A percentile compares a stretch with the other conserved stretches of the same genome.
Conservation (phyloP, 2,329 filamentous ascomycete species). For the Cyphellophora europaea region DNA sequence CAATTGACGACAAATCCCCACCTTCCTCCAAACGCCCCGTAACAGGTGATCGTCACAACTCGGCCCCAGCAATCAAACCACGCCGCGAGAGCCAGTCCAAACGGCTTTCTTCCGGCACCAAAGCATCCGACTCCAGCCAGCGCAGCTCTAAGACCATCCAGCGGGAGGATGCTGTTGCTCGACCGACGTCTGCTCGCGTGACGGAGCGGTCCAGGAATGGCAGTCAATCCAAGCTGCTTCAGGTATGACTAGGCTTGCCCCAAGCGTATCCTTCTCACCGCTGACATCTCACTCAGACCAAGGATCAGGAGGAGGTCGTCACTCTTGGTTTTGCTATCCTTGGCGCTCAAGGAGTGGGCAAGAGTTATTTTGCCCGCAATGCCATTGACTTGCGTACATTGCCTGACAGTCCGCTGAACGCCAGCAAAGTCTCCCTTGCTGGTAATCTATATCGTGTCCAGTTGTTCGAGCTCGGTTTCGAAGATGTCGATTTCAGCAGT, state of each 20-base stretch:
- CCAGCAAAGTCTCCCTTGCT: slow-evolving; percentile 46
- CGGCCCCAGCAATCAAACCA: slow-evolving; percentile 13
- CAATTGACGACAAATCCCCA: slow-evolving; percentile 12
- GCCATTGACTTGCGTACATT: slow-evolving; percentile 44
- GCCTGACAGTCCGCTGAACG: slow-evolving; percentile 25
- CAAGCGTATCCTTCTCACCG: slow-evolving; percentile 2
- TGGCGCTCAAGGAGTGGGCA: slow-evolving; percentile 45
- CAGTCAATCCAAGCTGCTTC: too few relatives aligned
- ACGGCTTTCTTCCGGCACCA: slow-evolving; percentile 10
- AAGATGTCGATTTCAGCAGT: slow-evolving; percentile 41
- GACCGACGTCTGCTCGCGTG: too few relatives aligned
- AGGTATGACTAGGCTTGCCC: too few relatives aligned
- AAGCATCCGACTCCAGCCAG: slow-evolving; percentile 9
- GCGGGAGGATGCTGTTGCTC: slow-evolving; percentile 8
- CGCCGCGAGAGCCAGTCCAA: slow-evolving; percentile 12
- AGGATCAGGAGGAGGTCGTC: slow-evolving; percentile 24
- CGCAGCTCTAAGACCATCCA: slow-evolving; percentile 12
- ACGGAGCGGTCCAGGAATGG: too few relatives aligned
- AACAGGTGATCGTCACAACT: slow-evolving; percentile 17
- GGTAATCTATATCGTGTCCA: slow-evolving; percentile 47
- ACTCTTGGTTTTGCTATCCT: slow-evolving; percentile 52
- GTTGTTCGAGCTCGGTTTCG: slow-evolving; percentile 46
- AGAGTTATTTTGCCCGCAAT: slow-evolving; percentile 50
- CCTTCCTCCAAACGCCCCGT: slow-evolving; percentile 9
- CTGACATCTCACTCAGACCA: slow-evolving; percentile 3